Conservation (phyloP, 345 rosid species). For the Laguncularia racemosa region DNA sequence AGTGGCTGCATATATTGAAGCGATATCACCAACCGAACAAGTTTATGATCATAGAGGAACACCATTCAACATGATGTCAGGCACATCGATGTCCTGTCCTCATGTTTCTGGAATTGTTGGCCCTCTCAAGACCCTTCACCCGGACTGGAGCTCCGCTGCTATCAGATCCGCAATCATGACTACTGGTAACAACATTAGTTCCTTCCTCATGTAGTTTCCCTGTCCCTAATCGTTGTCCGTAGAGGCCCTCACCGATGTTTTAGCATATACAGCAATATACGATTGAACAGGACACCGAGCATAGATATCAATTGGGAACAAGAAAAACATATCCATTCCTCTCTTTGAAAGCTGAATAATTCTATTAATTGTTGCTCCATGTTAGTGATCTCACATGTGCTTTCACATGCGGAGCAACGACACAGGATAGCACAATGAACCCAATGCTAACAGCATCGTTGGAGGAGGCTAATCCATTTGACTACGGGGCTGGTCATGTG, state of each 20-base stretch:
- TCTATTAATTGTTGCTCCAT: background rate
- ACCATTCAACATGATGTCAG: constrained; percentile 22
- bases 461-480: constrained; percentile 36
- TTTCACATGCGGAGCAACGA: constrained; percentile 20
- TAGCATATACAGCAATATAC: too few relatives aligned
- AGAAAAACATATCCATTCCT: too few relatives aligned
- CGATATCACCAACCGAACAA: constrained; percentile 10
- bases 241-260: too few relatives aligned
- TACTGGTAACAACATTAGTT: constrained; percentile 17
- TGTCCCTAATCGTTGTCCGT: background rate
- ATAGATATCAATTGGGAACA: too few relatives aligned
- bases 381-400: background rate
- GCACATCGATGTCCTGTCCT: constrained; percentile 57
- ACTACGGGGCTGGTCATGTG: constrained; percentile 41
- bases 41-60: constrained; percentile 18
- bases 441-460: constrained; percentile 19
- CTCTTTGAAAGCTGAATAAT: background rate
- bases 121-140: constrained; percentile 37
- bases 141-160: constrained; percentile 44
- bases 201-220: background rate
- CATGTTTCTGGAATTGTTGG: constrained; percentile 44
- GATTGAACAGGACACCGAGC: background rate
- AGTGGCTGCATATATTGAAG: constrained; percentile 32
- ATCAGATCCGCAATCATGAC: constrained; percentile 47
- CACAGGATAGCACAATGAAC: constrained; percentile 9